Base-by-base conservation (phyloP, 2,329 filamentous ascomycete genomes). In the Lasiodiplodia citricola region DNA sequence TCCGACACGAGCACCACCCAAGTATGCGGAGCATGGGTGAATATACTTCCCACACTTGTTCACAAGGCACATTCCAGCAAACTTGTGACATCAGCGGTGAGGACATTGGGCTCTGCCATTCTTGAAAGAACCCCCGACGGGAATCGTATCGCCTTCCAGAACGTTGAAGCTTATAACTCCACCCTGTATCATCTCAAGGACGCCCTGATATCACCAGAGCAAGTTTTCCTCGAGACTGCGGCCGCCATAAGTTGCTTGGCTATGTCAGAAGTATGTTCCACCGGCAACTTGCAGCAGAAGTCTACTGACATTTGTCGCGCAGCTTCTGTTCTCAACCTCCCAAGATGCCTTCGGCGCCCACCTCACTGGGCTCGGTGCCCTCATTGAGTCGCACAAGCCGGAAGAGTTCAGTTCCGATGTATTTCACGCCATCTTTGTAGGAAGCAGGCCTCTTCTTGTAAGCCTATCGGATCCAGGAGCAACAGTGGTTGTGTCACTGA, bases 21-120 rank as follows among this genome's bases (percentile, higher is more conserved):
- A 65, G 64, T 82, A 55, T 82, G 80, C 67, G 81, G 81, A 8
- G 74, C 78, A 0, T 83, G 81, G 81, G 75, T 82, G 0, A 79
- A 80, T 63, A 74, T 78, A 8, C 74, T 83, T 6, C 80, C 80
- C 1, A 69, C 72, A 0, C 72, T 83, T 2, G 71, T 73, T 1
- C 57, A 68, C 10, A 70, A 70, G 14, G 66, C 71, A 1, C 11
- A 6, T 2, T 21, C 31, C 31, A 69, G 70, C 28, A 71, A 75
- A 8, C 50, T 75, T 2, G 68, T 82, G 6, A 70, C 71, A 2
- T 72, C 75, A 1, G 75, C 80, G 2, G 74, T 81, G 64, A 75
- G 74, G 57, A 76, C 80, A 6, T 72, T 83, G 56, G 79, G 74
- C 0, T 62, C 75, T 1, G 74, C 78, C 0, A 77, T 81, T 18